Conservation (phyloP, 805 yeast species). For the Teunomyces cretensis region DNA sequence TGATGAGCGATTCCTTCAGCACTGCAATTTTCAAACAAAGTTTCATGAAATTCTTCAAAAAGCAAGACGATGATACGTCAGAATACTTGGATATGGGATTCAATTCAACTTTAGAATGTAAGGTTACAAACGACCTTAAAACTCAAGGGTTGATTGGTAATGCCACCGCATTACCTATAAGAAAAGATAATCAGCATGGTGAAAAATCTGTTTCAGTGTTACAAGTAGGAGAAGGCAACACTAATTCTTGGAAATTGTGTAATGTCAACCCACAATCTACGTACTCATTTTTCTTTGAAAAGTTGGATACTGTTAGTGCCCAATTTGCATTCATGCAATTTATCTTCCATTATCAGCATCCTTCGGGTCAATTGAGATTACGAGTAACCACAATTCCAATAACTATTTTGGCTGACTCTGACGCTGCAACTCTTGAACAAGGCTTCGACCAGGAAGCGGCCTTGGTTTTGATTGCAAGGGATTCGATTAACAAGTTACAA, state of each 20-base stretch:
- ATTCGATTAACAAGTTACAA: constrained; percentile 45
- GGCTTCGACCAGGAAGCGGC: constrained; percentile 73
- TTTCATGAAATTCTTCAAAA: constrained; percentile 50
- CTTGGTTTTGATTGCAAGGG: constrained; percentile 58
- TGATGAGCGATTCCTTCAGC: constrained; percentile 63
- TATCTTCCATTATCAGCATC: constrained; percentile 61
- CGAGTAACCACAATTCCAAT: constrained; percentile 60
- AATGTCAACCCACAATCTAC: constrained; percentile 56
- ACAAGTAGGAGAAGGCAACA: constrained; percentile 48
- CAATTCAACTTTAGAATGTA: constrained; percentile 60
- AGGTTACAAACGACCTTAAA: constrained; percentile 49
- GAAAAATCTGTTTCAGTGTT: constrained; percentile 30
- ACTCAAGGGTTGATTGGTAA: constrained; percentile 64
- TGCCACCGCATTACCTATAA: constrained; percentile 46
- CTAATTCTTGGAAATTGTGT: constrained; percentile 62
- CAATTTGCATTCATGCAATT: constrained; percentile 47
- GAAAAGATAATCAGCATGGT: constrained; percentile 23
- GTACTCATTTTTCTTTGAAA: constrained; percentile 58
- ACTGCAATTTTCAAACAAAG: constrained; percentile 71
- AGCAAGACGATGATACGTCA: constrained; percentile 24
- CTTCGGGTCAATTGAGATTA: constrained; percentile 55
- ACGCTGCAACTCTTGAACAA: constrained; percentile 39
- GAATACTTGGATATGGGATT: constrained; percentile 49
- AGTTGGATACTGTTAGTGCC: constrained; percentile 31
- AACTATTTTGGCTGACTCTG: constrained; percentile 41